Evolutionary conservation across 2,329 filamentous ascomycete species (phyloP).

Genomic region (Cylindrodendrum hubeiense): DNA sequence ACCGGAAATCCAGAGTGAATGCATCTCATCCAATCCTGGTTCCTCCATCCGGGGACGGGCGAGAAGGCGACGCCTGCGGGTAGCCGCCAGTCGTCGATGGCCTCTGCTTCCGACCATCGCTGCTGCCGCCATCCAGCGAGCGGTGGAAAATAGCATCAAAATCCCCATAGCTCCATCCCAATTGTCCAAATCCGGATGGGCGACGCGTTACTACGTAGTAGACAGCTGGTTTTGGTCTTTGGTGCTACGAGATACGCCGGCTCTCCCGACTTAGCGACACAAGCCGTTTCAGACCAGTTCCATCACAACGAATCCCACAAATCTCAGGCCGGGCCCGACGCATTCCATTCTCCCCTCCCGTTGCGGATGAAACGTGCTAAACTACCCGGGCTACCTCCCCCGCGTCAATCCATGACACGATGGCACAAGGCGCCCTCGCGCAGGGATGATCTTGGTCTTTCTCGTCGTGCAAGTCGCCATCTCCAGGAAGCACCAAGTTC

Average conservation of each 20-base stretch:
- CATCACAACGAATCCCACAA: constrained; percentile 36
- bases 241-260: constrained; percentile 14
- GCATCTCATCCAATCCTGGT: constrained; percentile 37
- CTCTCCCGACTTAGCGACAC: constrained; percentile 26
- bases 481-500: constrained; percentile 10
- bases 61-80: constrained; percentile 15
- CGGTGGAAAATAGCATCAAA: constrained; percentile 23
- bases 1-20: constrained; percentile 31
- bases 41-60: constrained; percentile 15
- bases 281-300: constrained; percentile 39
- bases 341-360: constrained; percentile 1
- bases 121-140: neutral
- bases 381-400: constrained; percentile 35
- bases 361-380: constrained; percentile 42
- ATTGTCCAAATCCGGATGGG: neutral
- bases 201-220: constrained; percentile 12
- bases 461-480: constrained; percentile 33
- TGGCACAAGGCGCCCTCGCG: constrained; percentile 17
- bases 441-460: constrained; percentile 8
- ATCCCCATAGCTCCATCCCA: constrained; percentile 3
- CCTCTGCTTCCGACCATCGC: constrained; percentile 1
- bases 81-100: constrained; percentile 33
- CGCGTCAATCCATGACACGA: constrained; percentile 37
- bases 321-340: constrained; percentile 14
- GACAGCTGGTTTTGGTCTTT: neutral